Percentiles rank a stretch among this genome's conserved stretches.
Evolutionary conservation across 768 basidiomycete species (phyloP).

Genomic region (Xanthoconium purpureum): DNA sequence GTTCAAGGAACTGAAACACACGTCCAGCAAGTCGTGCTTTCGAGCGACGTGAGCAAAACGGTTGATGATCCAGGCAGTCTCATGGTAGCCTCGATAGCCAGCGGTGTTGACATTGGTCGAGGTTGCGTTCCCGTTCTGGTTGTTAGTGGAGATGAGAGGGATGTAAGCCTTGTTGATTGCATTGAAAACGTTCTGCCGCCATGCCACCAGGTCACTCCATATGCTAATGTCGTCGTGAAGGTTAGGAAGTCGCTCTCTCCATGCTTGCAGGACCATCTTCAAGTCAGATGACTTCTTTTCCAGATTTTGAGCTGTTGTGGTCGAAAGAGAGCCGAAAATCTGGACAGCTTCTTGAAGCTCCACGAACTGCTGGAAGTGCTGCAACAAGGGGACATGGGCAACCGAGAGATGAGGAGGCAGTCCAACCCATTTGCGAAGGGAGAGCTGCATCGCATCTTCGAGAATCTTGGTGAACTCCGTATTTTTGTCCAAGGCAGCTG

Average conservation of each 20-base stretch:
- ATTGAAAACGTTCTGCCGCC: conserved; percentile 97
- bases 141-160: conserved; percentile 71
- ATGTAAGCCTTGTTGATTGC: conserved; percentile 96
- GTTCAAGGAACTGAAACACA: conserved; percentile 90
- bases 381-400: conserved; percentile 92
- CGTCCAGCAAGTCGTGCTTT: conserved; percentile 94
- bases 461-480: conserved; percentile 83
- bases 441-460: conserved; percentile 95
- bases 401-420: conserved; percentile 82
- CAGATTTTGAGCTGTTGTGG: conserved; percentile 82
- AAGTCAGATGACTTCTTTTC: conserved; percentile 94
- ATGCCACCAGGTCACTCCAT: conserved; percentile 98
- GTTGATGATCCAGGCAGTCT: conserved; percentile 99
- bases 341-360: conserved; percentile 95
- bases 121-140: conserved; percentile 48
- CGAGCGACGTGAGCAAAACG: conserved; percentile 98
- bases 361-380: conserved; percentile 98
- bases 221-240: conserved; percentile 96
- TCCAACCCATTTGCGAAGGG: conserved; percentile 93
- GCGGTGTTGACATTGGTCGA: conserved; percentile 70
- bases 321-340: conserved; percentile 87
- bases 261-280: conserved; percentile 94
- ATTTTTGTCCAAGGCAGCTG: conserved; percentile 77
- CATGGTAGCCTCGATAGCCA: conserved; percentile 96
- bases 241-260: conserved; percentile 96